These are phyloP conservation scores for Herpomyces periplanetae DNA, from an alignment of 2,329 filamentous ascomycete genomes.

Conservation along the genomic window DNA sequence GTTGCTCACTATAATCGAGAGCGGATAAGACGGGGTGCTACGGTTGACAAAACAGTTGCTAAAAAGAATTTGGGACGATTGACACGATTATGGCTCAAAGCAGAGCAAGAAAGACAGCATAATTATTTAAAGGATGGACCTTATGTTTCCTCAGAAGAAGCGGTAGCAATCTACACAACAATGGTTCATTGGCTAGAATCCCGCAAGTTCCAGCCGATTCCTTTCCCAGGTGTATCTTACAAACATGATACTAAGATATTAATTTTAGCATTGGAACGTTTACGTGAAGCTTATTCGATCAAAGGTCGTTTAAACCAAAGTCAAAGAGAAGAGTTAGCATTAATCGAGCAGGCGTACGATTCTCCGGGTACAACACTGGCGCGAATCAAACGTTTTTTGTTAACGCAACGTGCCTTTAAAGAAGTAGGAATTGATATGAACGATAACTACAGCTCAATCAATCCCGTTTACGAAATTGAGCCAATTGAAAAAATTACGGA, in stretches of 20 bases:
- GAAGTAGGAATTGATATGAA: conserved; percentile 99
- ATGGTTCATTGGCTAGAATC: conserved; percentile 97
- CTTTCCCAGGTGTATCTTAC: conserved; percentile 92
- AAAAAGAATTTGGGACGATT: conserved; percentile 94
- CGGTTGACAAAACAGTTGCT: conserved; percentile 91
- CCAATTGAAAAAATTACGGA: conserved; percentile 98
- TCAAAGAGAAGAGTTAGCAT: conserved; percentile 70
- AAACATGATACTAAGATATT: conserved; percentile 98
- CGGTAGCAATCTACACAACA: conserved; percentile 90
- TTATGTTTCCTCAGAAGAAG: conserved; percentile 90
- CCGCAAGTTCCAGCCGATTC: conserved; percentile 88
- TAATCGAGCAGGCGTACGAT: conserved; percentile 94
- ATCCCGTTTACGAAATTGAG: conserved; percentile 93
- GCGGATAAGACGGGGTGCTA: conserved; percentile 74
- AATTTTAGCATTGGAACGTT: conserved; percentile 62
- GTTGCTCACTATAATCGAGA: conserved; percentile 96
- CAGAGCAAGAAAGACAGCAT: conserved; percentile 89
- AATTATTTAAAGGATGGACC: conserved; percentile 98
- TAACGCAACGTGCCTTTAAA: conserved; percentile 92
- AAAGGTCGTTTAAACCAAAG: conserved; percentile 90
- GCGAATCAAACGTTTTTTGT: conserved; percentile 78
- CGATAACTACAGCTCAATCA: conserved; percentile 96
- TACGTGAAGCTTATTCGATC: conserved; percentile 83
- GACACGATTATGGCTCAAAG: conserved; percentile 82
- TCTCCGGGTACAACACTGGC: conserved; percentile 83